phyloP scores from a whole-genome alignment of 768 basidiomycete genomes.

The Pholiota microspora region DNA sequence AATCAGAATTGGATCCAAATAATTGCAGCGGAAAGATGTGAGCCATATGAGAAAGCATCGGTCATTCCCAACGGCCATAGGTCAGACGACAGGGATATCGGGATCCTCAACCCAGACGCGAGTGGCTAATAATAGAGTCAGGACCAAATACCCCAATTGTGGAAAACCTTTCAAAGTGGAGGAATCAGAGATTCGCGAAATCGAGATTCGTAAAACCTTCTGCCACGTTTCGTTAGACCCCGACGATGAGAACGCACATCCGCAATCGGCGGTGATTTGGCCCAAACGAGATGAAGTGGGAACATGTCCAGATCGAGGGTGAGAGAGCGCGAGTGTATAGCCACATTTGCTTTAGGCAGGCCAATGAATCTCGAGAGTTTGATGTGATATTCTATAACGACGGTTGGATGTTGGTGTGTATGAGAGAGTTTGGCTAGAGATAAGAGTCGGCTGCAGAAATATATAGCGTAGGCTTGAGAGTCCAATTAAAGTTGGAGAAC shows the following conservation, averaged over 20 bases:
- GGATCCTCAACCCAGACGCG: conserved; percentile 14
- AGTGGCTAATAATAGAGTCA: conserved; percentile 11
- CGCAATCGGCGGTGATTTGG: conserved; percentile 19
- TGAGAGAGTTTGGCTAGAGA: conserved; percentile 5
- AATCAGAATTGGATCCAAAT: conserved; percentile 13
- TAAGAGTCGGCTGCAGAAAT: conserved; percentile 1
- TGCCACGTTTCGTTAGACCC: conserved; percentile 22
- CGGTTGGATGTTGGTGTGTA: conserved; percentile 2
- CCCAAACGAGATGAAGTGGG: conserved; percentile 8
- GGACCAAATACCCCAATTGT: conserved; percentile 10
- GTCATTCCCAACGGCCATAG: conserved; percentile 15
- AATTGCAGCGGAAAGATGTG: conserved; percentile 8
- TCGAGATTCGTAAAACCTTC: conserved; percentile 16
- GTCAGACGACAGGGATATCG: conserved; percentile 19
- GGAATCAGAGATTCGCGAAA: conserved; percentile 10
- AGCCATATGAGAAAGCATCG: conserved; percentile 10
- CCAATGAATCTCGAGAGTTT: conserved; percentile 4
- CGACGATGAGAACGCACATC: conserved; percentile 19
- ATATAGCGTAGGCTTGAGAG: background rate
- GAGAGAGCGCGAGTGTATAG: conserved; percentile 16
- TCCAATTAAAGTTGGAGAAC: background rate
- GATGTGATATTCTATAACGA: conserved; percentile 14
- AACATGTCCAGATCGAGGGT: conserved; percentile 11
- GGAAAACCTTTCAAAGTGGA: conserved; percentile 3
- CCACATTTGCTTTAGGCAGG: conserved; percentile 10